A percentile compares a stretch with the other conserved stretches of the same genome.
Evolutionary conservation across 768 basidiomycete species (phyloP).

Genomic region (Leucocoprinus birnbaumii): DNA sequence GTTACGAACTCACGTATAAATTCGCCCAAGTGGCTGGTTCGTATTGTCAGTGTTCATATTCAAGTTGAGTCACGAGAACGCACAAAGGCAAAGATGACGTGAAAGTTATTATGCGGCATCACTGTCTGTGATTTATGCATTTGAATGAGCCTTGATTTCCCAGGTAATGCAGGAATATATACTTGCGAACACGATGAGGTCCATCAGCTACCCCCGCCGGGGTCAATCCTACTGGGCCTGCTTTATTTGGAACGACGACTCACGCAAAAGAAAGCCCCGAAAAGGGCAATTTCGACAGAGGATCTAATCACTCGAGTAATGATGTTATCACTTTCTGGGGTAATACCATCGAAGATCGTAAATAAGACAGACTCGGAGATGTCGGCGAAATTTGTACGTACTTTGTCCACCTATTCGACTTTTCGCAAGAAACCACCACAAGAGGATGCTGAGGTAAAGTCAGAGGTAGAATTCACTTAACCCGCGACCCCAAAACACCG

Average conservation of each 20-base stretch:
- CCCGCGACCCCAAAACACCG: background rate
- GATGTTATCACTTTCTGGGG: constrained; percentile 24
- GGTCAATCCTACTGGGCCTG: too few relatives aligned
- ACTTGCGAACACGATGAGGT: constrained; percentile 24
- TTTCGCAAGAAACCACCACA: constrained; percentile 22
- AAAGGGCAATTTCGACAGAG: constrained; percentile 26
- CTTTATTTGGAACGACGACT: constrained; percentile 7
- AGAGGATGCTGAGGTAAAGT: constrained; percentile 15
- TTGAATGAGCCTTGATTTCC: too few relatives aligned
- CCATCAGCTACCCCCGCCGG: constrained; percentile 25
- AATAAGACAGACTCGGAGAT: too few relatives aligned
- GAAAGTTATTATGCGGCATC: constrained; percentile 23
- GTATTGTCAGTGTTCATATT: background rate
- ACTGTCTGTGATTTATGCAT: constrained; percentile 20
- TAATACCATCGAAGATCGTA: background rate
- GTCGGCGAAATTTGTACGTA: constrained; percentile 9
- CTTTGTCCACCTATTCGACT: constrained; percentile 23
- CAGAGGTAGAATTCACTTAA: background rate
- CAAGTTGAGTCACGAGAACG: background rate
- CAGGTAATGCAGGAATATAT: background rate
- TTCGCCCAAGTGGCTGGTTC: constrained; percentile 24
- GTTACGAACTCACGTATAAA: constrained; percentile 24
- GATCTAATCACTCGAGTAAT: constrained; percentile 24
- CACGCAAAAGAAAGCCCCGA: constrained; percentile 29
- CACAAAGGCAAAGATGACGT: constrained; percentile 30